phyloP scores from a whole-genome alignment of 805 yeast genomes.

The Wilhelminamyces savonicus region DNA sequence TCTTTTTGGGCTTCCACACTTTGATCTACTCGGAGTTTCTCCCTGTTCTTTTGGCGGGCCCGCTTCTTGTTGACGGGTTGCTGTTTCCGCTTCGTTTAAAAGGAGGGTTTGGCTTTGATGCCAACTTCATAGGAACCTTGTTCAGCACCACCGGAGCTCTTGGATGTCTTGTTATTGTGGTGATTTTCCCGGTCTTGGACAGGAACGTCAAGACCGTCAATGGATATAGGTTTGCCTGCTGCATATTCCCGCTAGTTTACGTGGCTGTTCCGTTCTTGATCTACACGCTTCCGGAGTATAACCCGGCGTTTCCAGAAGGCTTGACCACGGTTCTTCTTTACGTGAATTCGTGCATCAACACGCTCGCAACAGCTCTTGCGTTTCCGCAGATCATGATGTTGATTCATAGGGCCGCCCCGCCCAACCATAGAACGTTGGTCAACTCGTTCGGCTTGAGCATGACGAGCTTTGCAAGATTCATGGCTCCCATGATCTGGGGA shows the following conservation, averaged over 20 bases:
- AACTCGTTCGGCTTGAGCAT: slow-evolving; percentile 12
- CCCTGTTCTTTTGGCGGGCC: slow-evolving; percentile 13
- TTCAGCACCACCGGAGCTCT: slow-evolving; percentile 12
- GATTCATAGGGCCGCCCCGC: slow-evolving; percentile 11
- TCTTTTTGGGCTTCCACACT: slow-evolving; percentile 9
- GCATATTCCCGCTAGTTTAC: slow-evolving; percentile 12
- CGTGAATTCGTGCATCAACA: slow-evolving; percentile 5
- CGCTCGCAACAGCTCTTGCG: slow-evolving; percentile 10
- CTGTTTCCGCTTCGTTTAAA: slow-evolving; percentile 11
- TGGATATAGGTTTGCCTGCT: slow-evolving; percentile 11
- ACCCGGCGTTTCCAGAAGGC: slow-evolving; percentile 5
- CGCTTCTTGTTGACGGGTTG: slow-evolving; percentile 3
- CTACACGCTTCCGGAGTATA: slow-evolving; percentile 9
- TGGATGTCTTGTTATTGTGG: slow-evolving; percentile 11
- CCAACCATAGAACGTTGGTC: slow-evolving; percentile 11
- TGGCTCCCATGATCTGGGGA: slow-evolving; percentile 14
- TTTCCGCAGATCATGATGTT: slow-evolving; percentile 12
- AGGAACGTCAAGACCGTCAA: slow-evolving; percentile 10
- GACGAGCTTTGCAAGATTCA: slow-evolving; percentile 12
- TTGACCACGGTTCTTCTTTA: slow-evolving; percentile 5
- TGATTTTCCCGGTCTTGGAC: slow-evolving; percentile 12
- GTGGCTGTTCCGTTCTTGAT: slow-evolving; percentile 9
- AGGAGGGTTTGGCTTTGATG: slow-evolving; percentile 13
- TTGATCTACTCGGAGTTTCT: slow-evolving; percentile 12
- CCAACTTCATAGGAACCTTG: slow-evolving; percentile 11